A percentile compares a stretch with the other conserved stretches of the same genome.
These are phyloP conservation scores for Stereocaulon alpinum DNA, from an alignment of 495 filamentous ascomycete species.

Conservation along the genomic window DNA sequence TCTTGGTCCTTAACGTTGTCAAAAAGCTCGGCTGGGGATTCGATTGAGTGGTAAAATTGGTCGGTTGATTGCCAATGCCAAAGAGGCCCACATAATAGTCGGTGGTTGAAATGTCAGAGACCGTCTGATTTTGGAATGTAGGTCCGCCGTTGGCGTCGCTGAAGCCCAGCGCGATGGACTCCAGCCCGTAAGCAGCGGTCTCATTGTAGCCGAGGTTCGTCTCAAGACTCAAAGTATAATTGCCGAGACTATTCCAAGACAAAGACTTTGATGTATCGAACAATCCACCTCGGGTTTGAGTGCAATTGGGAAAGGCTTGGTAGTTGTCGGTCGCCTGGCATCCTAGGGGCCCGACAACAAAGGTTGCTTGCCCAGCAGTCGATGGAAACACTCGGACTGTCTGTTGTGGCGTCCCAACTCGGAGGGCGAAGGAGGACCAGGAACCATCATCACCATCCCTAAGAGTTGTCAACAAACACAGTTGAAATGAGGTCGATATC, in stretches of 20 bases:
- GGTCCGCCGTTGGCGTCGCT: conserved; percentile 29
- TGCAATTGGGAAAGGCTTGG: conserved; percentile 28
- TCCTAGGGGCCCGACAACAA: conserved; percentile 29
- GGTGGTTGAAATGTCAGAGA: conserved; percentile 34
- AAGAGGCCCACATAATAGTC: conserved; percentile 45
- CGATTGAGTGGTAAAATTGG: conserved; percentile 37
- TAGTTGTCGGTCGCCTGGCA: conserved; percentile 16
- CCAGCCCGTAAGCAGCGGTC: conserved; percentile 37
- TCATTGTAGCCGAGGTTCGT: conserved; percentile 35
- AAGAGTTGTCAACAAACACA: not conserved
- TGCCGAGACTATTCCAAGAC: conserved; percentile 35
- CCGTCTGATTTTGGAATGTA: conserved; percentile 34
- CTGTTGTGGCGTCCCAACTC: conserved; percentile 39
- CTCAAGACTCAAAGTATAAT: conserved; percentile 31
- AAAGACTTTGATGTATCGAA: conserved; percentile 38
- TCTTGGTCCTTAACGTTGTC: conserved; percentile 34
- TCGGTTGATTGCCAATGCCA: conserved; percentile 39
- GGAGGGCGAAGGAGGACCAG: conserved; percentile 42
- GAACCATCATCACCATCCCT: conserved; percentile 44
- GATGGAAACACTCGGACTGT: conserved; percentile 35
- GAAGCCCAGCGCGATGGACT: conserved; percentile 39
- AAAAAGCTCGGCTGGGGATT: conserved; percentile 41
- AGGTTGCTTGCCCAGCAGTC: conserved; percentile 36
- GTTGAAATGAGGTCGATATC: not conserved
- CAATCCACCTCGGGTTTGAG: conserved; percentile 34